These are phyloP conservation scores for Gastrodia elata DNA, from an alignment of 106 monocot species.

Conservation along the genomic window DNA sequence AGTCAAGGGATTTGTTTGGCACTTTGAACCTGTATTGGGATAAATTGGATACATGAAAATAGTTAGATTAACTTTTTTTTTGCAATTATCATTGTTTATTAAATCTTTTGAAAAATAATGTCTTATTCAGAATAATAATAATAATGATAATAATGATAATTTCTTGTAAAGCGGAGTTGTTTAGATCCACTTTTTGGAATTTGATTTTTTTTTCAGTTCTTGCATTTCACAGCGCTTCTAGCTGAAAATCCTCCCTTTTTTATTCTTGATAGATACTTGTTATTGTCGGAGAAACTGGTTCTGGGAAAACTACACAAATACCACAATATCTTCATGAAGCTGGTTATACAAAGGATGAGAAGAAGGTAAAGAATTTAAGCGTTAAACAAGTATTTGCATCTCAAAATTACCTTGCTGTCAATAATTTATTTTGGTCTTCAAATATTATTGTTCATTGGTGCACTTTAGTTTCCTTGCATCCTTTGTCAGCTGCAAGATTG, in stretches of 20 bases:
- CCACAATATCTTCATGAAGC: conserved; percentile 94
- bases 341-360: conserved; percentile 62
- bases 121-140: too few species aligned
- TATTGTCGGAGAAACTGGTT: conserved; percentile 97
- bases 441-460: not conserved
- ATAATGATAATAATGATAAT: not conserved
- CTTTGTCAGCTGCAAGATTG: not conserved
- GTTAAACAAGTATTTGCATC: not conserved
- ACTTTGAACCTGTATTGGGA: too few species aligned
- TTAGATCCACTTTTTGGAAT: not conserved
- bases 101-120: too few species aligned
- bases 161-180: not conserved
- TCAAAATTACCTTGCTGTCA: not conserved
- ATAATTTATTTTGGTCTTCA: not conserved
- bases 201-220: not conserved
- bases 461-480: not conserved
- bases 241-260: not conserved
- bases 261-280: conserved; percentile 58
- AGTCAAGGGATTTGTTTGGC: too few species aligned
- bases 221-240: not conserved
- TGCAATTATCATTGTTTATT: too few species aligned
- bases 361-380: conserved; percentile 6
- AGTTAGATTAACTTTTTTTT: too few species aligned
- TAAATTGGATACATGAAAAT: too few species aligned
- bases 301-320: conserved; percentile 97